Evolutionary conservation across 2,329 filamentous ascomycete genomes (phyloP), one percentile per base, ranked within the genome.

Genomic region (Apiospora pterosperma): DNA sequence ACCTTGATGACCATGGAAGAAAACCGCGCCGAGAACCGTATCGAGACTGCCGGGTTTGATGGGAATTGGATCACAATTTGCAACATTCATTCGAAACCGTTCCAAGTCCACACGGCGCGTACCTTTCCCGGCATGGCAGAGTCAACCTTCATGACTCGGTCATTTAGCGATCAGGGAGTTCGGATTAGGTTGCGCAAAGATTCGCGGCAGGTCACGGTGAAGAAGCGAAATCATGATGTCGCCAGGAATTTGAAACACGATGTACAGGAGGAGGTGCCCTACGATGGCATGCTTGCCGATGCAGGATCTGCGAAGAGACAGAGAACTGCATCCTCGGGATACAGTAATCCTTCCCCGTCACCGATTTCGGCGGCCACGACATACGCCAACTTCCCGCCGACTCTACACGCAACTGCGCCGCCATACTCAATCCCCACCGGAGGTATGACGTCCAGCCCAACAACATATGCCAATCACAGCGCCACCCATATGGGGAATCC

Each of bases 101-200:
- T 97, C 75, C 85, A 84, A 66, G 91, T 85, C 70, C 82, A 81
- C 69, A 77, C 84, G 2, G 79, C 86, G 34, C 94, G 93, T 76
- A 88, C 88, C 63, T 96, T 92, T 73, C 89, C 89, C 12, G 92
- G 93, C 38, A 90, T 96, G 86, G 84, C 87, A 58, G 91, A 95
- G 76, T 96, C 92, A 1, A 96, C 92, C 0, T 88, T 89, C 69
- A 79, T 97, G 52, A 96, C 93, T 0, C 85, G 92, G 62, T 89
- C 90, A 0, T 95, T 97, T 76, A 91, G 91, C 68, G 93, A 97
- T 71, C 93, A 97, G 75, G 93, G 93, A 10, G 92, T 97, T 16
- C 89, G 92, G 62, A 80, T 97, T 36, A 85, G 93, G 62, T 84
- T 97, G 59, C 88, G 93, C 63, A 97, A 97, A 75, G 93, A 97